Evolutionary conservation across 1,284 basidiomycete genomes (phyloP).

Genomic region (Cutaneotrichosporon curvatum): DNA sequence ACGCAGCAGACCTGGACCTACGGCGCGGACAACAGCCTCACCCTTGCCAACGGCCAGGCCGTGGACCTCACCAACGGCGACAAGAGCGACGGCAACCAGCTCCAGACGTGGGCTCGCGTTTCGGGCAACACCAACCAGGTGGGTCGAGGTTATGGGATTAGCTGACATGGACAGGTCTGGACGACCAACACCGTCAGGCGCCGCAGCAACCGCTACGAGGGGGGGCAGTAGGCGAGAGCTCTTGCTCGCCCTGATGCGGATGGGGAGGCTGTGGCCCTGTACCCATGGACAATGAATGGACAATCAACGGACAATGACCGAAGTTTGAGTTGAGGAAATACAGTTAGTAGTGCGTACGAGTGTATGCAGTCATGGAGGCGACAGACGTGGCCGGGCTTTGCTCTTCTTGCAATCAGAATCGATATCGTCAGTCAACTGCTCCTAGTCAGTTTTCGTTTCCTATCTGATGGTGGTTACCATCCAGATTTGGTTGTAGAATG

Average conservation of each 20-base stretch:
- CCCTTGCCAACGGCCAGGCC: constrained; percentile 14
- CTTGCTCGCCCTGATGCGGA: too few relatives aligned
- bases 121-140: constrained; percentile 20
- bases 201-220: not conserved
- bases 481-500: too few relatives aligned
- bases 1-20: constrained; percentile 15
- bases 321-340: too few relatives aligned
- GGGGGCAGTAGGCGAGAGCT: too few relatives aligned
- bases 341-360: too few relatives aligned
- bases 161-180: not conserved
- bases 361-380: too few relatives aligned
- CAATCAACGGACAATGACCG: not conserved
- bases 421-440: too few relatives aligned
- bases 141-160: constrained; percentile 1
- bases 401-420: too few relatives aligned
- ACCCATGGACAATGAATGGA: not conserved
- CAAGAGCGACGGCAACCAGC: constrained; percentile 7
- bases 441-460: too few relatives aligned
- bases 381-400: too few relatives aligned
- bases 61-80: constrained; percentile 25
- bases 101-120: constrained; percentile 26
- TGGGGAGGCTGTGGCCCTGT: too few relatives aligned
- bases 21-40: constrained; percentile 11
- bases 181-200: not conserved
- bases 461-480: too few relatives aligned